A percentile compares a stretch with the other conserved stretches of the same genome.
Conservation (phyloP, 495 filamentous ascomycete genomes). For the Amniculicola lignicola region DNA sequence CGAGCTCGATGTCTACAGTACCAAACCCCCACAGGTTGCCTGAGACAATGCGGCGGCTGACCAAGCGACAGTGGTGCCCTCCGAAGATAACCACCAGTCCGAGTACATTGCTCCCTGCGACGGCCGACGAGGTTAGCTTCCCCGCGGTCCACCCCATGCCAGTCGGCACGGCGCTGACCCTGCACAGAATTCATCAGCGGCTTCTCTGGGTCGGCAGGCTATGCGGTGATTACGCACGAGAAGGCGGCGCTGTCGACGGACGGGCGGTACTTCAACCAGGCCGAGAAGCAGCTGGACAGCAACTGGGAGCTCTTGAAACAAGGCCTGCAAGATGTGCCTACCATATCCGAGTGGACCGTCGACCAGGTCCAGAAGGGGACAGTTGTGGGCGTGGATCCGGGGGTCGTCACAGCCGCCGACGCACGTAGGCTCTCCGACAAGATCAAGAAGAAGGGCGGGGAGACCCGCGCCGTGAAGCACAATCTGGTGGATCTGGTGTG, state of each 20-base stretch:
- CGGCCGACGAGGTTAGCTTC: constrained; percentile 69
- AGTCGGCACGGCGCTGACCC: constrained; percentile 22
- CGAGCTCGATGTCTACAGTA: constrained; percentile 93
- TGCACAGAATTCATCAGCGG: constrained; percentile 79
- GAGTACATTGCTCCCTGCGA: constrained; percentile 97
- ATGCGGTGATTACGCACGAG: constrained; percentile 78
- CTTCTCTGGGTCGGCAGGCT: constrained; percentile 94
- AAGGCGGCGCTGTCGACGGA: constrained; percentile 93
- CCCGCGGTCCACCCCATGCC: not conserved
- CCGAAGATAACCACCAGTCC: constrained; percentile 95
- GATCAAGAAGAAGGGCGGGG: constrained; percentile 83
- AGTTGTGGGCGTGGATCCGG: constrained; percentile 86
- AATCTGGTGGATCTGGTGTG: constrained; percentile 90
- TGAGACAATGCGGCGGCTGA: constrained; percentile 9
- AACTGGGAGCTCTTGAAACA: constrained; percentile 95
- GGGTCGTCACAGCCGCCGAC: constrained; percentile 67
- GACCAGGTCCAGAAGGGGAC: constrained; percentile 82
- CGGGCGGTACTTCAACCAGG: constrained; percentile 98
- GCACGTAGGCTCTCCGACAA: constrained; percentile 84
- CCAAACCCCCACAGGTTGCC: constrained; percentile 30
- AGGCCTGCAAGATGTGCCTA: constrained; percentile 87
- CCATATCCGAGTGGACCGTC: constrained; percentile 95
- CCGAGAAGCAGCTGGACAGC: constrained; percentile 80
- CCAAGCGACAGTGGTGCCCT: constrained; percentile 71
- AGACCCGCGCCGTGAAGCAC: constrained; percentile 65